Conservation (phyloP, 1,284 basidiomycete species). For the Microbotryum intermedium region DNA sequence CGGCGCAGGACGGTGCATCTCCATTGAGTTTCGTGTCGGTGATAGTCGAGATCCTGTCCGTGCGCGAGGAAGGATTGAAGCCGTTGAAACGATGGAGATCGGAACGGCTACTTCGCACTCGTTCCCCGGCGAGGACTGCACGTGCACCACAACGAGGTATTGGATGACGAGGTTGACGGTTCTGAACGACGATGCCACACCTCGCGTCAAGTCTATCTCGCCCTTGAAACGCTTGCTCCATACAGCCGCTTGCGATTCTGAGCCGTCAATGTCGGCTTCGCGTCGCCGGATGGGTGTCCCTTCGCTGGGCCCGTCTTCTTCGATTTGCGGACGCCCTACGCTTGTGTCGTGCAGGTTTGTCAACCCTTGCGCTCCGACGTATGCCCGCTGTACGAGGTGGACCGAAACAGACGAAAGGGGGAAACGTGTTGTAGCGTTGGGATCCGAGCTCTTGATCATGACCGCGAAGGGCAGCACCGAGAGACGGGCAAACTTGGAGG, state of each 20-base stretch:
- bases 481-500: slow-evolving; percentile 9
- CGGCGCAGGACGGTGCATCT: too few species aligned
- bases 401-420: neutral
- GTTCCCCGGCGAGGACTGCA: slow-evolving; percentile 33
- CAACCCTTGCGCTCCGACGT: slow-evolving; percentile 18
- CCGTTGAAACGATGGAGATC: too few species aligned
- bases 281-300: too few species aligned
- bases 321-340: too few species aligned
- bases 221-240: too few species aligned
- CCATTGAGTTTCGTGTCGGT: too few species aligned
- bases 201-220: neutral
- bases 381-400: slow-evolving; percentile 15
- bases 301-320: too few species aligned
- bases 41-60: too few species aligned
- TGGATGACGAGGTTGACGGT: slow-evolving; percentile 37
- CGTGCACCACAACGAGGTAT: slow-evolving; percentile 35
- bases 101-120: neutral
- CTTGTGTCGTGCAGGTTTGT: neutral
- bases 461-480: neutral
- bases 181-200: neutral
- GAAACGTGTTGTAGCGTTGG: slow-evolving; percentile 7
- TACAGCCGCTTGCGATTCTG: too few species aligned
- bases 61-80: too few species aligned
- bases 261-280: too few species aligned
- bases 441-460: slow-evolving; percentile 14